Base-by-base conservation (phyloP, 371 early-diverging fungal species). In the Nematocida displodere region DNA sequence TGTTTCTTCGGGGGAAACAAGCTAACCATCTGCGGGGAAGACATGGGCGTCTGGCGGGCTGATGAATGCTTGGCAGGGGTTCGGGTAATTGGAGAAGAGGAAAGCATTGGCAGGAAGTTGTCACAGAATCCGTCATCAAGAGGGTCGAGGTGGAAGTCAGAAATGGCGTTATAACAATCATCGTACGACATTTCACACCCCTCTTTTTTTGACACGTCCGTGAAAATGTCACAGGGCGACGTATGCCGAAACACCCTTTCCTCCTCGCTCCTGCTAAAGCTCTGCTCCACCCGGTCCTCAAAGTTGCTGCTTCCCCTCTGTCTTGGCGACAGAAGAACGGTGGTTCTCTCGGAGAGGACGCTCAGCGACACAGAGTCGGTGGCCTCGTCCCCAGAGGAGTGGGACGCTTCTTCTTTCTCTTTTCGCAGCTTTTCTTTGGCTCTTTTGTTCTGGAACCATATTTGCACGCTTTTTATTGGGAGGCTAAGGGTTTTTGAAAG, bases 371-470 rank as follows among this genome's bases (percentile, higher is more conserved):
- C 11, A 13, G 11, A 26, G 11, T 31, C 13, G 4, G 17, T 56
- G 8, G 5, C 31, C 0, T 22, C 47, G 22, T 29, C 0, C 7
- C 3, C 7, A 4, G 61, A 17, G 4, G 15, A 7, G 3, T 42
- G 20, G 7, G 20, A 17, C 22, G 22, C 50, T 34, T 47, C 64
- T 49, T 49, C 20, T 8, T 50, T 5, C 17, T 77, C 77, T 68
- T 28, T 77, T 49, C 39, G 66, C 26, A 37, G 17, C 68, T 77
- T 77, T 44, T 78, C 76, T 56, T 79, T 82, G 3, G 82, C 79
- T n/a, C 82, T 22, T 56, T 76, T 80, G 66, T 82, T 82, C 61
- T 82, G 82, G 46, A 82, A 82, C 82, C 82, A 82, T 17, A 80
- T 82, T 58, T 79, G 67, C 8, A 82, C 63, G 29, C 79, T 82